Conservation (phyloP, 2,329 filamentous ascomycete genomes). For the Pseudocercospora eumusae region DNA sequence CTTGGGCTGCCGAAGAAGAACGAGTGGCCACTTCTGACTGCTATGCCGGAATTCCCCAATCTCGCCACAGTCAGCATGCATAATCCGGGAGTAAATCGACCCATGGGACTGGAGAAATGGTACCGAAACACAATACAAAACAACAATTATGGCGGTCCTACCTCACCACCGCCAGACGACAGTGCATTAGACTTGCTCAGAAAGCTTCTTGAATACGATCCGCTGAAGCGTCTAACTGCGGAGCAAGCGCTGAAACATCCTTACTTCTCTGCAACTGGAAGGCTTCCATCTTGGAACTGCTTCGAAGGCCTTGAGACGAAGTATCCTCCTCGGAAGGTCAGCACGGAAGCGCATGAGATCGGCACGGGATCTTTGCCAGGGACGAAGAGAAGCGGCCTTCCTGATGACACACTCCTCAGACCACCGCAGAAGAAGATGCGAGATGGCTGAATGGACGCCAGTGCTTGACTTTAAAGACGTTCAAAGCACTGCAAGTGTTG, state of each 20-base stretch:
- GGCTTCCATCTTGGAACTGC: conserved; percentile 70
- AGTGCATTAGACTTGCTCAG: conserved; percentile 70
- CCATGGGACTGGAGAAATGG: conserved; percentile 68
- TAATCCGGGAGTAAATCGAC: conserved; percentile 54
- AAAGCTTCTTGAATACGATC: conserved; percentile 88
- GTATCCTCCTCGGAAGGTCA: conserved; percentile 88
- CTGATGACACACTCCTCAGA: conserved; percentile 72
- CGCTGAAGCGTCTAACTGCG: conserved; percentile 81
- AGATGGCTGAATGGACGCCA: conserved; percentile 43
- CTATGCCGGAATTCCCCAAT: conserved; percentile 77
- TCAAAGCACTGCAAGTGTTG: not conserved
- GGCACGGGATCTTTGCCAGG: conserved; percentile 85
- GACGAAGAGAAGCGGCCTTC: conserved; percentile 82
- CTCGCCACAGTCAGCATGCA: conserved; percentile 44
- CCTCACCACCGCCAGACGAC: conserved; percentile 61
- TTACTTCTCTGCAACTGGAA: conserved; percentile 66
- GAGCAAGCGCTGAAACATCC: conserved; percentile 85
- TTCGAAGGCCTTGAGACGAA: conserved; percentile 87
- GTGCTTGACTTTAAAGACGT: not conserved
- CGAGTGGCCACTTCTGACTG: conserved; percentile 78
- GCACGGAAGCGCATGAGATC: conserved; percentile 94
- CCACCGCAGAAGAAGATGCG: conserved; percentile 57
- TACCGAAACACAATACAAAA: conserved; percentile 52
- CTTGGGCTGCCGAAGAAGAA: conserved; percentile 88
- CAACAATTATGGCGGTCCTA: conserved; percentile 47